phyloP scores from a whole-genome alignment of 1,284 basidiomycete species.

The Ustilago curta region DNA sequence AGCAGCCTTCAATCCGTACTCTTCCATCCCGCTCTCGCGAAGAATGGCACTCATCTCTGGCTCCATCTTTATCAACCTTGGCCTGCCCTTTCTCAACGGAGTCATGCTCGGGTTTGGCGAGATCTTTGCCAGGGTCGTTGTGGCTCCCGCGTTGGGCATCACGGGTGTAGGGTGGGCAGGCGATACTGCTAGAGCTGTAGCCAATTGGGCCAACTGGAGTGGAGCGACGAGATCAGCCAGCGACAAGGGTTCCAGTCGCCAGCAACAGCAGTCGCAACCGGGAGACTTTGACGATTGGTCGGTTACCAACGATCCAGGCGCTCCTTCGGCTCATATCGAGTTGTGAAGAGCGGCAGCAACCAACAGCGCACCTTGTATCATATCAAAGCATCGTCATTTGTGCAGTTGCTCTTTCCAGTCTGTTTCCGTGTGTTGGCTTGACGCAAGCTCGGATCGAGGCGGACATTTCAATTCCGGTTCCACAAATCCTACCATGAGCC shows the following conservation, averaged over 20 bases:
- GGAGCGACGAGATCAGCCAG: neutral
- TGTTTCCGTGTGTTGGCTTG: neutral
- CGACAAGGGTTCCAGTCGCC: conserved; percentile 9
- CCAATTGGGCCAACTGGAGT: conserved; percentile 32
- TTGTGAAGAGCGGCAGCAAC: conserved; percentile 10
- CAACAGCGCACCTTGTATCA: conserved; percentile 1
- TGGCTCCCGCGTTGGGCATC: conserved; percentile 71
- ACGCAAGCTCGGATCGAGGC: neutral
- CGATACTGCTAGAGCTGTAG: conserved; percentile 39
- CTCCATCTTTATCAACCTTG: conserved; percentile 87
- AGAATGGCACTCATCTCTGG: conserved; percentile 74
- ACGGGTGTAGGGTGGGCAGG: conserved; percentile 42
- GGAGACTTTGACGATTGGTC: conserved; percentile 45
- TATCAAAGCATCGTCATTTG: too few species aligned
- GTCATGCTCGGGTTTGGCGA: conserved; percentile 99
- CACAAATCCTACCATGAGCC: too few species aligned
- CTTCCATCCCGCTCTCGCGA: conserved; percentile 41
- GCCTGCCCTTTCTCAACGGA: conserved; percentile 94
- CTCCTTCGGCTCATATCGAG: conserved; percentile 14
- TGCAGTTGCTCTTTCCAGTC: neutral
- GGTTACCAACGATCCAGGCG: conserved; percentile 14
- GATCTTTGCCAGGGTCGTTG: conserved; percentile 89
- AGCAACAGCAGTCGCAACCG: conserved; percentile 16
- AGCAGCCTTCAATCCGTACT: conserved; percentile 56
- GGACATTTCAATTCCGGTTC: too few species aligned